Evolutionary conservation across 2,329 filamentous ascomycete genomes (phyloP).

Genomic region (Chaetomiaceae sp.): DNA sequence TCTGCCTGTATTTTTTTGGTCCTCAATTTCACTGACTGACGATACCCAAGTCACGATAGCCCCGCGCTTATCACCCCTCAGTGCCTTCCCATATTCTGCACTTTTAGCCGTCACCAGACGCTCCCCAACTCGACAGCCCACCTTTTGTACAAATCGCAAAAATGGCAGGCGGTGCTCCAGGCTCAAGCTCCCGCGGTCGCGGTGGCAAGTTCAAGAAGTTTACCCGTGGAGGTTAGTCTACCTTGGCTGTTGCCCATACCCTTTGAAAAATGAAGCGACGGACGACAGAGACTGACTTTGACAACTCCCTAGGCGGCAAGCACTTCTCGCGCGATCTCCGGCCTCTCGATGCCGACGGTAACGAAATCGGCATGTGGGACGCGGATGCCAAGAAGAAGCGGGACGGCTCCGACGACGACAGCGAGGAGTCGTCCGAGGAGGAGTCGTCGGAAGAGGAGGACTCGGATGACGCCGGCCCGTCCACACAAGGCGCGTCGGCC

Average conservation of each 20-base stretch:
- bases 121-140: slow-evolving; percentile 12
- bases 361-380: slow-evolving; percentile 83
- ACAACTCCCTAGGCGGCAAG: slow-evolving; percentile 66
- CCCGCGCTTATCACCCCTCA: slow-evolving; percentile 5
- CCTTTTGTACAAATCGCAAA: slow-evolving; percentile 25
- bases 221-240: slow-evolving; percentile 72
- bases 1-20: no score
- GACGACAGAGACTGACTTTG: no score
- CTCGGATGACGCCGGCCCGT: slow-evolving; percentile 44
- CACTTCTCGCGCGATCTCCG: slow-evolving; percentile 90
- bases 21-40: no score
- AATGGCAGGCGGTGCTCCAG: slow-evolving; percentile 44
- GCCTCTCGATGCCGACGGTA: slow-evolving; percentile 83
- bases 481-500: slow-evolving; percentile 28
- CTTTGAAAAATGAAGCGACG: not conserved
- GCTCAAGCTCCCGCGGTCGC: slow-evolving; percentile 62
- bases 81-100: not conserved
- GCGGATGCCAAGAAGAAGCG: slow-evolving; percentile 45
- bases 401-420: slow-evolving; percentile 28
- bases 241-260: not conserved
- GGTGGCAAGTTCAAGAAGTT: slow-evolving; percentile 94
- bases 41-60: no score
- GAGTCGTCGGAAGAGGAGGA: slow-evolving; percentile 41
- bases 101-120: not conserved
- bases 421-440: slow-evolving; percentile 44